Base-by-base conservation (phyloP, 192 early-diverging fungal genomes). In the Paraglomus brasilianum region DNA sequence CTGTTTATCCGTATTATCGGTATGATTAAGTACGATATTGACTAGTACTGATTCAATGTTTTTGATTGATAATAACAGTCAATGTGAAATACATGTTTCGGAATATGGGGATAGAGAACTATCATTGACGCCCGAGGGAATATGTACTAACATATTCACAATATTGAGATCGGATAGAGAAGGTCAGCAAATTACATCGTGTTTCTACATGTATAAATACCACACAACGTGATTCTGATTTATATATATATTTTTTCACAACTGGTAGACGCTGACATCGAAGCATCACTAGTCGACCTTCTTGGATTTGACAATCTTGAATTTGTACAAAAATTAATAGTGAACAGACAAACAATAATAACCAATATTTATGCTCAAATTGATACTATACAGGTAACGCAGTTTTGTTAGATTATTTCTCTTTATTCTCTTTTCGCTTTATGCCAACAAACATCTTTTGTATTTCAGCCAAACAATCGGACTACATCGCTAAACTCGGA, bases 281-380 rank as follows among this genome's bases (percentile, higher is more conserved):
- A 92, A 72, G 80, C 69, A 40, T 77, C 72, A 7, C 74, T 95
- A 11, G 77, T 92, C 5, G 91, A 92, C 74, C 76, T 90, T 0
- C 66, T 95, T 17, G 93, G 93, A 6, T 91, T 81, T 71, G 82
- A 83, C 11, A 87, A 87, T 64, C 75, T 95, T 45, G 85, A 88
- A 39, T 88, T 95, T 56, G 83, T 91, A 36, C 69, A 78, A 0
- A 74, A 72, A 1, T 77, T 95, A 0, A 61, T 92, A 5, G 50
- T 75, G 1, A 80, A 90, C 68, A 76, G 91, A 3, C 48, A 73
- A 1, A 74, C 71, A 15, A 84, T 94, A 59, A 81, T 93, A 5
- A 70, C 84, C 11, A 86, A 84, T 59, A 85, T 92, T 49, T 81
- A 83, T 65, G 75, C 56, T 30, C 72, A 83, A 81, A n/a, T n/a